phyloP scores from a whole-genome alignment of 768 basidiomycete genomes.

The Paxillus rubicundulus region DNA sequence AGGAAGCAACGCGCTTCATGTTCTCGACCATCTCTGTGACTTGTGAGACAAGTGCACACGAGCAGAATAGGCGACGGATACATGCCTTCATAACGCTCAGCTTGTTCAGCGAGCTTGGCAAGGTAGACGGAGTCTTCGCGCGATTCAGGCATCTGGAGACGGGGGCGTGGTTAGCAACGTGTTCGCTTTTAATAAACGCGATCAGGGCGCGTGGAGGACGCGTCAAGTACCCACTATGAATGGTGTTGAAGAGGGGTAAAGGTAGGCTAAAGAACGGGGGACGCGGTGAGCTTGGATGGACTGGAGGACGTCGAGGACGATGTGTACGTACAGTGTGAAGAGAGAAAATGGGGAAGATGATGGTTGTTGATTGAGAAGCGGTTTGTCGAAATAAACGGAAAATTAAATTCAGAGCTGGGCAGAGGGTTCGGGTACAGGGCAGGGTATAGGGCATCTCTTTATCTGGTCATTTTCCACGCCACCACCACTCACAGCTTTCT shows the following conservation, averaged over 20 bases:
- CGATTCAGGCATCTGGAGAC: conserved; percentile 63
- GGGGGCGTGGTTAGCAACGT: conserved; percentile 12
- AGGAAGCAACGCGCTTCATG: conserved; percentile 98
- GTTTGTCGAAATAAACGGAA: conserved; percentile 48
- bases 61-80: conserved; percentile 5
- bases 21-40: conserved; percentile 92
- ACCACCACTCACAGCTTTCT: conserved; percentile 11
- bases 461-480: conserved; percentile 22
- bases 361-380: conserved; percentile 46
- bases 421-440: conserved; percentile 63
- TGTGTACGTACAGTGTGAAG: conserved; percentile 43
- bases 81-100: conserved; percentile 96
- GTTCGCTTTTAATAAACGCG: conserved; percentile 19
- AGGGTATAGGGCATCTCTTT: conserved; percentile 34
- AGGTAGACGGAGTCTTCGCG: conserved; percentile 99
- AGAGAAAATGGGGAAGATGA: conserved; percentile 39
- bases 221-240: conserved; percentile 43
- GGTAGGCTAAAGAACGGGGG: conserved; percentile 15
- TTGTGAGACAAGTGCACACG: conserved; percentile 12
- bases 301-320: conserved; percentile 29
- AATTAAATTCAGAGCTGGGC: conserved; percentile 71
- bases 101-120: conserved; percentile 99
- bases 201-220: conserved; percentile 39
- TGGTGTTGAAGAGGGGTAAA: conserved; percentile 22
- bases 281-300: conserved; percentile 36